phyloP scores from a whole-genome alignment of 768 basidiomycete species.

The Amanita rimosa region DNA sequence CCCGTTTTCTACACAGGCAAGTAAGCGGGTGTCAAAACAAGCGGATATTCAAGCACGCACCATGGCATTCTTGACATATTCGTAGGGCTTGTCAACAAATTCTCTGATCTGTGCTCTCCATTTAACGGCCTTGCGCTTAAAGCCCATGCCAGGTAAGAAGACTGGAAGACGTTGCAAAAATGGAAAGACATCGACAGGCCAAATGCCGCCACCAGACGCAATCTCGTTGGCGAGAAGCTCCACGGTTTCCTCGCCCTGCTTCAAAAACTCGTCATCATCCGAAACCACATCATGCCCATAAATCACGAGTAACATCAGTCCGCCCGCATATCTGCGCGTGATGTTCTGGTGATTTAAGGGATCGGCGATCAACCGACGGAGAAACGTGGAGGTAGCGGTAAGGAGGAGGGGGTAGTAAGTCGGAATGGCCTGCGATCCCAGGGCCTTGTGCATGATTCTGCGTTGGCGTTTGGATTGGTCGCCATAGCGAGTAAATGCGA shows the following conservation, averaged over 20 bases:
- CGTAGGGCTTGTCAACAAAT: slow-evolving; percentile 53
- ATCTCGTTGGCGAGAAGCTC: slow-evolving; percentile 28
- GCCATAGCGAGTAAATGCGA: slow-evolving; percentile 58
- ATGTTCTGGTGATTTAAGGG: slow-evolving; percentile 25
- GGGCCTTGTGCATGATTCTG: slow-evolving; percentile 53
- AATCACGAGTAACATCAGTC: slow-evolving; percentile 42
- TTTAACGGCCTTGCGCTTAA: slow-evolving; percentile 42
- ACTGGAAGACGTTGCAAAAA: slow-evolving; percentile 43
- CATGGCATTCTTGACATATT: slow-evolving; percentile 44
- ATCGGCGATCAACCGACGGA: slow-evolving; percentile 39
- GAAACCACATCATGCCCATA: slow-evolving; percentile 45
- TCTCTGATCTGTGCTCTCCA: slow-evolving; percentile 61
- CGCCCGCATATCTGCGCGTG: slow-evolving; percentile 44
- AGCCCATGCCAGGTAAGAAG: slow-evolving; percentile 61
- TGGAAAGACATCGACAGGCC: slow-evolving; percentile 40
- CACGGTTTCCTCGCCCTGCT: slow-evolving; percentile 31
- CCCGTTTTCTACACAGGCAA: slow-evolving; percentile 26
- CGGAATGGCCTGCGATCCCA: slow-evolving; percentile 40
- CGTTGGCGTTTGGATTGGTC: slow-evolving; percentile 56
- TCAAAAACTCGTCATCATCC: slow-evolving; percentile 26
- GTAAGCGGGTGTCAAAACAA: background rate
- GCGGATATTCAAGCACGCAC: slow-evolving; percentile 22
- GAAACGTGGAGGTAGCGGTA: slow-evolving; percentile 44
- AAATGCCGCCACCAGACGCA: slow-evolving; percentile 31
- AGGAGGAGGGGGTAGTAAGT: slow-evolving; percentile 47